These are phyloP conservation scores for Cylindrotheca fusiformis DNA, from an alignment of 108 stramenopile species.

Conservation along the genomic window DNA sequence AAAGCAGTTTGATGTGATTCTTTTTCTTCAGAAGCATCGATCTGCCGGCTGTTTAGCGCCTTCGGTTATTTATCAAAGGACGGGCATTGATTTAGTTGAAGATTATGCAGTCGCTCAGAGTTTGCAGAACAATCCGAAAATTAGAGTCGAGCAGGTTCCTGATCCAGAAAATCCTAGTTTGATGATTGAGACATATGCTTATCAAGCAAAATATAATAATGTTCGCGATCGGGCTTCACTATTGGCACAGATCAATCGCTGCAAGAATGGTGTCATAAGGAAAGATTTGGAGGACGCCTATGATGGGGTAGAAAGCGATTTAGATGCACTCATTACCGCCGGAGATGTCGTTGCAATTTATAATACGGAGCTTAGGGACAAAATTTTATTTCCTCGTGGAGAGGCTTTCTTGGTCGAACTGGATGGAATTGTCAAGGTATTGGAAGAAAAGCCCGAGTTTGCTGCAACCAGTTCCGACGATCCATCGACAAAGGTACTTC, in stretches of 20 bases:
- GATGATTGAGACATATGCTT: slow-evolving; percentile 63
- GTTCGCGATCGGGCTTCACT: slow-evolving; percentile 59
- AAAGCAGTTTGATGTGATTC: slow-evolving; percentile 78
- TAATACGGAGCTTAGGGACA: slow-evolving; percentile 75
- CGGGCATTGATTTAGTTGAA: slow-evolving; percentile 71
- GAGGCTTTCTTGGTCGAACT: slow-evolving; percentile 80
- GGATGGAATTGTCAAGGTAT: slow-evolving; percentile 64
- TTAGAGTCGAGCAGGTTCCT: slow-evolving; percentile 71
- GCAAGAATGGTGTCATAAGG: slow-evolving; percentile 61
- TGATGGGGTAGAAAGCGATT: slow-evolving; percentile 70
- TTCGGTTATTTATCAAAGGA: slow-evolving; percentile 60
- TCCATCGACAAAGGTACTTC: too few relatives aligned
- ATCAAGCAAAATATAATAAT: slow-evolving; percentile 70
- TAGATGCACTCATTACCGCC: slow-evolving; percentile 55
- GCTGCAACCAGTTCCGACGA: not conserved
- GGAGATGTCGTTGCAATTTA: slow-evolving; percentile 73
- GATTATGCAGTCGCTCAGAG: slow-evolving; percentile 53
- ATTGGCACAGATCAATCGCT: slow-evolving; percentile 80
- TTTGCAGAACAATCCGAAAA: slow-evolving; percentile 67
- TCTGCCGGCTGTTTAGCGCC: slow-evolving; percentile 71
- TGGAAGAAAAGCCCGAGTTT: slow-evolving; percentile 1
- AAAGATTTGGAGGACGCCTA: slow-evolving; percentile 73
- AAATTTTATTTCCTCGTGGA: slow-evolving; percentile 76
- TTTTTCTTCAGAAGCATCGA: slow-evolving; percentile 75
- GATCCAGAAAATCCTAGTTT: slow-evolving; percentile 84